Percentiles rank a stretch among this genome's conserved stretches.
These are phyloP conservation scores for Xylaria multiplex DNA, from an alignment of 2,329 filamentous ascomycete species.

Conservation along the genomic window DNA sequence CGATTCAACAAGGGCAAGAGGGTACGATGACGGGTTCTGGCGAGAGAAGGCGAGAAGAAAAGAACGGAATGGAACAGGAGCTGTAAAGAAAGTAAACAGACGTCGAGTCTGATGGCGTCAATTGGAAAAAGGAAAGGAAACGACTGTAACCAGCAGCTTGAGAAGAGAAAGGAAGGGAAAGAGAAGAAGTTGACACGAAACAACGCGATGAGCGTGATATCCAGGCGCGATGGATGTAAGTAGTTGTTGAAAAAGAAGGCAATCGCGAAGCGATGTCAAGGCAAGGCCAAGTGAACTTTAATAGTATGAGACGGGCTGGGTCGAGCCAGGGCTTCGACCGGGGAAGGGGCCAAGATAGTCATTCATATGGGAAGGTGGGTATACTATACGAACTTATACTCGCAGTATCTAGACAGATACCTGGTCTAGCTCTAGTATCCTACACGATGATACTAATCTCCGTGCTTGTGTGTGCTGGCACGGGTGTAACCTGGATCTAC, in stretches of 20 bases:
- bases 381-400: background rate
- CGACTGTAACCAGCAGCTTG: constrained; percentile 37
- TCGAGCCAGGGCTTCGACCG: constrained; percentile 9
- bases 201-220: background rate
- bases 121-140: constrained; percentile 19
- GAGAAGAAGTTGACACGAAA: constrained; percentile 12
- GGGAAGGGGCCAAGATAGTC: constrained; percentile 4
- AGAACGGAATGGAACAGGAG: constrained; percentile 8
- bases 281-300: constrained; percentile 20
- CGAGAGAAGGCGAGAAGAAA: constrained; percentile 10
- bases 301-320: constrained; percentile 18
- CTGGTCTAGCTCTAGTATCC: too few relatives aligned
- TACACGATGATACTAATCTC: too few relatives aligned
- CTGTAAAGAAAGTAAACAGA: constrained; percentile 36
- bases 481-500: constrained; percentile 18
- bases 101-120: constrained; percentile 39
- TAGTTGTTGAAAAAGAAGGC: constrained; percentile 1
- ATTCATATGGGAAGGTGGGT: constrained; percentile 5
- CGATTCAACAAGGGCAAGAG: background rate
- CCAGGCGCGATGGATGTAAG: constrained; percentile 9
- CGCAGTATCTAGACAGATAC: too few relatives aligned
- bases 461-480: background rate
- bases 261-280: constrained; percentile 16
- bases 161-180: constrained; percentile 32
- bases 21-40: background rate